Evolutionary conservation across 208 protist genomes (phyloP).

Genomic region (Acanthamoeba royreba): DNA sequence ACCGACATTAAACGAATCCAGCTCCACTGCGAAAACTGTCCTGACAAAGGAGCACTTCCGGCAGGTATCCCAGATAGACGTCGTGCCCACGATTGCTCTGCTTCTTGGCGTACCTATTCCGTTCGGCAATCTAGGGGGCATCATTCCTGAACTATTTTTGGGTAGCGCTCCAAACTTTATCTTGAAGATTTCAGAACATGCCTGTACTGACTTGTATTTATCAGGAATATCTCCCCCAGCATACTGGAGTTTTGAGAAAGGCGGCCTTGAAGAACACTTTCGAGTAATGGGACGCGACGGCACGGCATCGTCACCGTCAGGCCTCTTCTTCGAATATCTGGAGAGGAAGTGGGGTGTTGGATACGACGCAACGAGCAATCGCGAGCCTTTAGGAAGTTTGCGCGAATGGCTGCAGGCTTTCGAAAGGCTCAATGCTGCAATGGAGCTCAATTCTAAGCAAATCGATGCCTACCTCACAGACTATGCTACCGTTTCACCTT

Average conservation of each 20-base stretch:
- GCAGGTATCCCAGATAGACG: conserved; percentile 89
- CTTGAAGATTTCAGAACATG: too few species aligned
- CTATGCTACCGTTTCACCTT: background rate
- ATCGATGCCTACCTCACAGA: background rate
- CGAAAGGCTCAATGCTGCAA: background rate
- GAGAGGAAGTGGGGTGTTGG: background rate
- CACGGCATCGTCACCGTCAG: too few species aligned
- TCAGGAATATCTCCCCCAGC: background rate
- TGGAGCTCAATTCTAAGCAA: background rate
- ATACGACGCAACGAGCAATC: background rate
- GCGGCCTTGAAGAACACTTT: too few species aligned
- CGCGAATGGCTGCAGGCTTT: background rate
- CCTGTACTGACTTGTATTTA: too few species aligned
- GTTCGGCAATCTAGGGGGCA: conserved; percentile 90
- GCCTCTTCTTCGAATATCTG: background rate
- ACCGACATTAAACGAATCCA: too few species aligned
- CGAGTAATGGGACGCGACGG: too few species aligned
- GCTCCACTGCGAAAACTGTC: background rate
- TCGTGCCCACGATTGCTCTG: conserved; percentile 90
- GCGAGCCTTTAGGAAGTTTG: too few species aligned
- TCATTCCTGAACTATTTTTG: conserved; percentile 84
- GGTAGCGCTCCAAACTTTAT: too few species aligned
- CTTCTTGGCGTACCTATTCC: conserved; percentile 93
- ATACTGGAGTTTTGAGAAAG: background rate
- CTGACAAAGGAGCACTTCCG: background rate